These are phyloP conservation scores for Saccharomyces hybrid DNA, from an alignment of 1,139 yeast species.

Conservation along the genomic window DNA sequence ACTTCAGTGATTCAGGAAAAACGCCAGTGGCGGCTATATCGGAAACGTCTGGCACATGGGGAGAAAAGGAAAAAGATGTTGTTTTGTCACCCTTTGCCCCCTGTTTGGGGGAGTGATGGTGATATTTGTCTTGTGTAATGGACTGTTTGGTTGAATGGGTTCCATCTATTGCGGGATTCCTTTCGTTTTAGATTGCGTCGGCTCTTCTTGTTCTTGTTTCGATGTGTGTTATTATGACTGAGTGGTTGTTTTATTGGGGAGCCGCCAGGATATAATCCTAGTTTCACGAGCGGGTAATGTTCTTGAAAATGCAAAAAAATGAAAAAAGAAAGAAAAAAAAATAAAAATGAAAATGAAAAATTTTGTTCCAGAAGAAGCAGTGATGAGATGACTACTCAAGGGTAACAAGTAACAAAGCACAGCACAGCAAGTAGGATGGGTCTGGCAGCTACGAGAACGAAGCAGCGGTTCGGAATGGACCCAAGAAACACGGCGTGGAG, in stretches of 20 bases:
- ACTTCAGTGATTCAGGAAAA: background rate
- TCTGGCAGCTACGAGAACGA: conserved; percentile 74
- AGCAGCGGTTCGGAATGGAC: conserved; percentile 83
- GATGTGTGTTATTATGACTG: too few relatives aligned
- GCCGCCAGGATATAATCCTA: too few relatives aligned
- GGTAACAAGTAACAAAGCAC: background rate
- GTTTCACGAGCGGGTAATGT: background rate
- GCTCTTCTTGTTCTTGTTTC: too few relatives aligned
- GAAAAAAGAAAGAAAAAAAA: background rate
- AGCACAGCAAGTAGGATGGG: conserved; percentile 46
- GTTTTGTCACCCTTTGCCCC: background rate
- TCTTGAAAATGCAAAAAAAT: background rate
- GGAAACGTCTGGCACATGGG: background rate
- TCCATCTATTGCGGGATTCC: too few relatives aligned
- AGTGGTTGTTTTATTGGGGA: too few relatives aligned
- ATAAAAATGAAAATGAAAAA: background rate
- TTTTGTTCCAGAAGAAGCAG: background rate
- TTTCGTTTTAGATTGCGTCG: too few relatives aligned
- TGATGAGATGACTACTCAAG: background rate
- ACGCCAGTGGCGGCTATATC: background rate
- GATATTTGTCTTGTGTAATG: too few relatives aligned
- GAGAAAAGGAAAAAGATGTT: too few relatives aligned
- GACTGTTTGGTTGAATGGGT: too few relatives aligned
- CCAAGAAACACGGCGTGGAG: conserved; percentile 97
- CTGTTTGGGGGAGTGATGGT: background rate